Conservation (phyloP, 495 filamentous ascomycete species). For the Aspergillus sclerotiicarbonarius region DNA sequence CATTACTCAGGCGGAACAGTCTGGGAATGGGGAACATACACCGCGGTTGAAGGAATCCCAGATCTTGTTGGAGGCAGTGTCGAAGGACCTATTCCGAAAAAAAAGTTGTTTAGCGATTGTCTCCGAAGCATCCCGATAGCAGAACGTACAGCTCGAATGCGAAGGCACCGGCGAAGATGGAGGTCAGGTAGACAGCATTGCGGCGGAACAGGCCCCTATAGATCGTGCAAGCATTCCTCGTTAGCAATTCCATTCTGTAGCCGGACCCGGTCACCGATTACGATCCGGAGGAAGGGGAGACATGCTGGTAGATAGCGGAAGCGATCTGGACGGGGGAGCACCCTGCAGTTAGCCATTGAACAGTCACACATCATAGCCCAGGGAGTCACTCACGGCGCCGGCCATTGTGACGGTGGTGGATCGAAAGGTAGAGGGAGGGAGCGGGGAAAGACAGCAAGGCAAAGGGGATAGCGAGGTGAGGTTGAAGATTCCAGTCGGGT, state of each 20-base stretch:
- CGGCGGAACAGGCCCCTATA: conserved; percentile 76
- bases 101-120: conserved; percentile 11
- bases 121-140: conserved; percentile 6
- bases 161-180: conserved; percentile 84
- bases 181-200: conserved; percentile 82
- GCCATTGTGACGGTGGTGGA: conserved; percentile 50
- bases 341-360: conserved; percentile 36
- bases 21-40: conserved; percentile 55
- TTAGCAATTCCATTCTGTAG: conserved; percentile 16
- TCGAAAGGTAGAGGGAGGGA: conserved; percentile 12
- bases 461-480: conserved; percentile 23
- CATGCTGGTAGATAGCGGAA: conserved; percentile 78
- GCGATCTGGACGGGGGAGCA: conserved; percentile 45
- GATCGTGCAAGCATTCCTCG: conserved; percentile 7
- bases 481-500: conserved; percentile 20
- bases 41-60: conserved; percentile 90
- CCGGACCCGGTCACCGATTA: conserved; percentile 6
- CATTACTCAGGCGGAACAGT: conserved; percentile 5
- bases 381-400: conserved; percentile 41
- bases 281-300: conserved; percentile 36
- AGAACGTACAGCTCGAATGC: conserved; percentile 83
- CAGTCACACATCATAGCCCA: background rate
- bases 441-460: conserved; percentile 13
- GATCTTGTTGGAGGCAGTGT: conserved; percentile 70
- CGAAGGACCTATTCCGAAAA: conserved; percentile 62